Conservation (phyloP, 2,329 filamentous ascomycete genomes). For the Fusarium torreyae region DNA sequence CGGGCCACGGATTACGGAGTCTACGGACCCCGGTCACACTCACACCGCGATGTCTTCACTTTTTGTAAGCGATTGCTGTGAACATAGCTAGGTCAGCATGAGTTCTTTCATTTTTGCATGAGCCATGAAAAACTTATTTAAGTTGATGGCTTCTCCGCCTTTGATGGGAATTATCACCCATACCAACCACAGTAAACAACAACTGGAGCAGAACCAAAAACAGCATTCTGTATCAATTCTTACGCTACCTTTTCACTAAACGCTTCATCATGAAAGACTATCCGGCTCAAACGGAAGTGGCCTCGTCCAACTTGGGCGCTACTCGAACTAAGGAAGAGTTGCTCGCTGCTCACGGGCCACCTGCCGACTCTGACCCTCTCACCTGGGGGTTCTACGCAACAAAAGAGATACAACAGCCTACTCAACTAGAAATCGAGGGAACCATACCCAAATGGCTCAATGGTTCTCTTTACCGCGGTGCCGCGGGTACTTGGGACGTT, state of each 20-base stretch:
- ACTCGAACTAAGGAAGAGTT: neutral
- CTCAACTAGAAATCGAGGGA: slow-evolving; percentile 15
- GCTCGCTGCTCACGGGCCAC: slow-evolving; percentile 3
- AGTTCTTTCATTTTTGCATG: no score
- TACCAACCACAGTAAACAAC: no score
- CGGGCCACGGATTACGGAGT: no score
- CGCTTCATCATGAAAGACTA: neutral
- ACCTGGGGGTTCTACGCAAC: slow-evolving; percentile 31
- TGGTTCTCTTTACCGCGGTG: slow-evolving; percentile 32
- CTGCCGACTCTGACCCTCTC: slow-evolving; percentile 9
- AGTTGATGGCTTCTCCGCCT: no score
- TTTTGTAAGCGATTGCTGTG: no score
- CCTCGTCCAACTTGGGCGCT: neutral
- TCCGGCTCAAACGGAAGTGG: neutral
- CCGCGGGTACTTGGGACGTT: slow-evolving; percentile 28
- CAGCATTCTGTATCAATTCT: no score
- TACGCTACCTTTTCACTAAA: neutral
- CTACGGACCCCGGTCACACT: no score
- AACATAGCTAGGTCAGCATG: no score
- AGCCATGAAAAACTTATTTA: no score
- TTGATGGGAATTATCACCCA: no score
- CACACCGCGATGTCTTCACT: no score
- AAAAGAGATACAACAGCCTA: slow-evolving; percentile 20
- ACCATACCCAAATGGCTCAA: slow-evolving; percentile 27
- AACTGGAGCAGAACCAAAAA: no score